Evolutionary conservation across 2,329 filamentous ascomycete species (phyloP), one percentile per base, ranked within the genome.

Genomic region (Claviceps arundinis): DNA sequence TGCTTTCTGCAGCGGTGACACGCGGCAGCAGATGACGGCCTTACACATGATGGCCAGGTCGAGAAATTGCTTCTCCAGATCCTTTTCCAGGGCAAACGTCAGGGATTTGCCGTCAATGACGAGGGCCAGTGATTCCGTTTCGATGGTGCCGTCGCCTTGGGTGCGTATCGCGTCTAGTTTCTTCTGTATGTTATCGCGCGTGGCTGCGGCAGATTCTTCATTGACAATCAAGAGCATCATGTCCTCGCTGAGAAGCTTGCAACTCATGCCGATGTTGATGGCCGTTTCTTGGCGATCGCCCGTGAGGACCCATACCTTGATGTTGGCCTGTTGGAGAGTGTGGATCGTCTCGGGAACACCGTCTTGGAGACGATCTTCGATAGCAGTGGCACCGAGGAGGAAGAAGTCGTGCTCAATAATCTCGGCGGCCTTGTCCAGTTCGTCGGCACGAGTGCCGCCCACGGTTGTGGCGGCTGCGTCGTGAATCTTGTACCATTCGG

Each of bases 191-290:
- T 95, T 97, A 63, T 93, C 86, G 49, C 87, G 78, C 4, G 93
- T 97, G 4, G 82, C 87, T 38, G 77, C 74, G 14, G 89, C 77
- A 48, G 73, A 78, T 60, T 97, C 90, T 65, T 98, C 93, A 63
- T 98, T 98, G 63, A 98, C 79, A 60, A 98, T 96, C 51, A 98
- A 73, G 11, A 98, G 77, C 63, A 93, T 95, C 93, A 98, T 98
- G 61, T 98, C 94, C 69, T 98, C 93, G 59, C 89, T 95, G 55
- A 98, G 88, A 48, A 98, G 78, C 71, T 97, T 97, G 72, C 93
- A 98, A 66, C 89, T 96, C 93, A 98, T 98, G 57, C 94, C 93
- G 59, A 98, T 98, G 67, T 98, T 98, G 78, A 98, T 98, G 52
- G 93, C 93, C 30, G 93, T 98, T 69, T 98, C 93, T 70, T 98